Evolutionary conservation across 2,329 filamentous ascomycete genomes (phyloP).

Genomic region (Samsoniella hepiali): DNA sequence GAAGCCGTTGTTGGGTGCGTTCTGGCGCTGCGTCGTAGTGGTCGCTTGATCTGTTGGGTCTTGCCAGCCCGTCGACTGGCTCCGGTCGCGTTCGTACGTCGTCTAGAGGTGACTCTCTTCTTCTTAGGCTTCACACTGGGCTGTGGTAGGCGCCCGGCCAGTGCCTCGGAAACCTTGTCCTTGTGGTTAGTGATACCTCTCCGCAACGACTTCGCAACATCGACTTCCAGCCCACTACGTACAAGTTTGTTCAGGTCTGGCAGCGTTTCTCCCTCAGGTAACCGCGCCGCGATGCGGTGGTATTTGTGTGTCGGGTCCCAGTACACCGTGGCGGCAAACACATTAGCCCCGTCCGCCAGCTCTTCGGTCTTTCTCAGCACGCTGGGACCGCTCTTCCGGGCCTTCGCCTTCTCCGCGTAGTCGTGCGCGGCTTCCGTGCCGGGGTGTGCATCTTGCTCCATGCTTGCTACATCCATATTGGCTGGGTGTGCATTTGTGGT

Average conservation of each 20-base stretch:
- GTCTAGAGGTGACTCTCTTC: not conserved
- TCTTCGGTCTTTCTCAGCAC: not conserved
- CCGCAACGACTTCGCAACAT: not conserved
- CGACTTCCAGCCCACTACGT: not conserved
- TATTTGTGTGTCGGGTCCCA: not conserved
- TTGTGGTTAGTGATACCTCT: not conserved
- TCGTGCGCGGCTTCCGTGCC: not conserved
- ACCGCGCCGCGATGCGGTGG: not conserved
- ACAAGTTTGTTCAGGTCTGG: constrained; percentile 1
- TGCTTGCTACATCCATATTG: not conserved
- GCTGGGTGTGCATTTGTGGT: not conserved
- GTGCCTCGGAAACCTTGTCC: not conserved
- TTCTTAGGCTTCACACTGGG: not conserved
- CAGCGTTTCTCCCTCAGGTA: not conserved
- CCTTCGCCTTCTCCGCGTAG: not conserved
- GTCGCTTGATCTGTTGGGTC: not conserved
- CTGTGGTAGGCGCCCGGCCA: not conserved
- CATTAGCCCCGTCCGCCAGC: not conserved
- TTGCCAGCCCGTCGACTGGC: not conserved
- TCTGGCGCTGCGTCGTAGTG: not conserved
- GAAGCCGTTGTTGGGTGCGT: not conserved
- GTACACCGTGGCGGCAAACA: not conserved
- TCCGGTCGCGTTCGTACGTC: too few relatives aligned
- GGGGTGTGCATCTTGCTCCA: not conserved
- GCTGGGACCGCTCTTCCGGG: not conserved